phyloP scores from a whole-genome alignment of 2,329 filamentous ascomycete genomes.

The Colletotrichum tanaceti region DNA sequence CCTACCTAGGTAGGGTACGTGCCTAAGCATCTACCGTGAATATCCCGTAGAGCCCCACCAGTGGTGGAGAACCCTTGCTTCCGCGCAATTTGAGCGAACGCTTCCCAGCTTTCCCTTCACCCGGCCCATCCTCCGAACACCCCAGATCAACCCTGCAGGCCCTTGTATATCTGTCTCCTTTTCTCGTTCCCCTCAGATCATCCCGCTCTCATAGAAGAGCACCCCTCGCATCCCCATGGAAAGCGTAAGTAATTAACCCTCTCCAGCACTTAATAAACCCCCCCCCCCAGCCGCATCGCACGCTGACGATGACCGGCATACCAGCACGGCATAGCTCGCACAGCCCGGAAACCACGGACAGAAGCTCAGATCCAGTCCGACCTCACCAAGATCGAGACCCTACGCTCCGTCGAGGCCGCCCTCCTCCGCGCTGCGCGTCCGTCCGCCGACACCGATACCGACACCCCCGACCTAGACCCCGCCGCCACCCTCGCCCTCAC shows the following conservation, averaged over 20 bases:
- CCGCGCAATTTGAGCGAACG: not conserved
- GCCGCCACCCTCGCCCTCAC: conserved; percentile 73
- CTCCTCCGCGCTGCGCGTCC: conserved; percentile 22
- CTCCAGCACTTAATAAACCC: not conserved
- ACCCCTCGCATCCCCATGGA: conserved; percentile 26
- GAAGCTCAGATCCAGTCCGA: conserved; percentile 79
- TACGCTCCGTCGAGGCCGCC: conserved; percentile 73
- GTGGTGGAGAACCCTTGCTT: conserved; percentile 38
- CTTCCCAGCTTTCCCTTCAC: conserved; percentile 17
- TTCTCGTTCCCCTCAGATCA: not conserved
- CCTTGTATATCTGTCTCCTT: not conserved
- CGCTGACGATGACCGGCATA: conserved; percentile 40
- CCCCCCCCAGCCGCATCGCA: not conserved
- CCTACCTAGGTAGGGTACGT: too few species aligned
- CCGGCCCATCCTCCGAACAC: conserved; percentile 17
- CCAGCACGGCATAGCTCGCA: conserved; percentile 86
- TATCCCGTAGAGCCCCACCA: not conserved
- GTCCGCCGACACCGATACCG: conserved; percentile 36
- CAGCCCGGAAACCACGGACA: conserved; percentile 67
- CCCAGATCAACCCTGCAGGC: conserved; percentile 11
- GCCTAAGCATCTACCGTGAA: too few species aligned
- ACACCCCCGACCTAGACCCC: conserved; percentile 48
- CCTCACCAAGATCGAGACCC: conserved; percentile 79
- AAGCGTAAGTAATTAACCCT: conserved; percentile 44
- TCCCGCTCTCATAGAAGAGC: conserved; percentile 30